Evolutionary conservation across 2,329 filamentous ascomycete genomes (phyloP).

Genomic region (Nothopassalora personata): DNA sequence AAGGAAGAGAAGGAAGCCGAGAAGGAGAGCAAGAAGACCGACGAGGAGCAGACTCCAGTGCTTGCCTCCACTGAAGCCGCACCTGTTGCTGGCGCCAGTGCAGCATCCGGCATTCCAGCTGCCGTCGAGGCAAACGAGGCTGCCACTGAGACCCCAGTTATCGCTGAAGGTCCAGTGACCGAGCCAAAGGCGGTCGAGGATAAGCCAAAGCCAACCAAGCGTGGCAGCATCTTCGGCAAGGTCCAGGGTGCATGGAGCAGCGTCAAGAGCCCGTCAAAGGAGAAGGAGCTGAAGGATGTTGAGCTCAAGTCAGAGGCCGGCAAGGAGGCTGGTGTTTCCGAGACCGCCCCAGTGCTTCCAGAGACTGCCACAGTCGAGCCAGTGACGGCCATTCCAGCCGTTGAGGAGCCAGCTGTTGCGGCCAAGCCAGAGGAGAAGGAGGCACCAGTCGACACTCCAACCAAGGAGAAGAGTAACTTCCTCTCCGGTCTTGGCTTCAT

Average conservation of each 20-base stretch:
- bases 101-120: slow-evolving; percentile 27
- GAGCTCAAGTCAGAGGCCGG: slow-evolving; percentile 51
- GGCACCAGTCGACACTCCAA: slow-evolving; percentile 35
- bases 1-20: slow-evolving; percentile 41
- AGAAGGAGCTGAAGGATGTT: slow-evolving; percentile 70
- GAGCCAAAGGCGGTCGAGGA: slow-evolving; percentile 38
- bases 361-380: slow-evolving; percentile 41
- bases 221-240: slow-evolving; percentile 75
- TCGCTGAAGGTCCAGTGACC: slow-evolving; percentile 35
- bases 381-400: slow-evolving; percentile 29
- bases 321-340: slow-evolving; percentile 44
- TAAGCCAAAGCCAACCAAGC: slow-evolving; percentile 68
- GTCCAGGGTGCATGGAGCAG: slow-evolving; percentile 54
- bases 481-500: slow-evolving; percentile 29
- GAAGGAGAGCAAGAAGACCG: slow-evolving; percentile 36
- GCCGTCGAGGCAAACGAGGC: slow-evolving; percentile 21
- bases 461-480: slow-evolving; percentile 34
- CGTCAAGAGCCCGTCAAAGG: slow-evolving; percentile 44
- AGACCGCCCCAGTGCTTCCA: slow-evolving; percentile 33
- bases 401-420: slow-evolving; percentile 33
- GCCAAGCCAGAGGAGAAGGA: slow-evolving; percentile 37
- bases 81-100: slow-evolving; percentile 25
- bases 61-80: slow-evolving; percentile 27
- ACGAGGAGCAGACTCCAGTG: slow-evolving; percentile 38
- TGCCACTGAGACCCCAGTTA: slow-evolving; percentile 16